Base-by-base conservation (phyloP, 1,284 basidiomycete species). In the Naganishia liquefaciens region DNA sequence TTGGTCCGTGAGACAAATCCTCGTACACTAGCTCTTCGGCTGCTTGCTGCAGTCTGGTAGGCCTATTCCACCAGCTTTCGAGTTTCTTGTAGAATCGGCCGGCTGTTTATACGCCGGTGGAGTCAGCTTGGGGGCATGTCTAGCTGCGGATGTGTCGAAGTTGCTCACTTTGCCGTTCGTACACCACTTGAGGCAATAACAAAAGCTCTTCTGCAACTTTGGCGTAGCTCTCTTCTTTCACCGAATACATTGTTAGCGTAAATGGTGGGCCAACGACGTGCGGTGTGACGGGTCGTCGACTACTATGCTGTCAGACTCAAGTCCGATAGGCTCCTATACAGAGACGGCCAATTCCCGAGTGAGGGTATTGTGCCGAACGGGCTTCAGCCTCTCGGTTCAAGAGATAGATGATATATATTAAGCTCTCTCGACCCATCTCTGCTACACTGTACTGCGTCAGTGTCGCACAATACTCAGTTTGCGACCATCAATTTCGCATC, bases 41-140 rank as follows among this genome's bases (percentile, higher is more conserved):
- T 2, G 33, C 51, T 23, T 33, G 28, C 21, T 53, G 7, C 0
- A 53, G 30, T 53, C 28, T 53, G 19, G 51, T 39, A 2, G 51
- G 51, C 33, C 51, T 17, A 33, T 53, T 53, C 51, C 51, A 53
- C 51, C 51, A 53, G 30, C 51, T 53, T 39, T 53, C 51, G 30
- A 53, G 51, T 13, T 28, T 25, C 17, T 28, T 27, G 37, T 21
- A 33, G 30, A 53, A 53, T 19, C 30, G n/a, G 19, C 19, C 19
- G 17, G 27, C 51, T 53, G n/a, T 21, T 5, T 2, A 30, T 30
- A 5, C 17, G 10, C 21, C 6, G 1, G 37, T 17, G 19, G 9
- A 28, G 30, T 53, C 51, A 53, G 49, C 25, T 25, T 5, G n/a
- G 17, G 23, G 17, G 27, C 25, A 33, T n/a, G n/a, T n/a, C n/a